These are phyloP conservation scores for Heritiera littoralis DNA, from an alignment of 345 rosid species.

Conservation along the genomic window DNA sequence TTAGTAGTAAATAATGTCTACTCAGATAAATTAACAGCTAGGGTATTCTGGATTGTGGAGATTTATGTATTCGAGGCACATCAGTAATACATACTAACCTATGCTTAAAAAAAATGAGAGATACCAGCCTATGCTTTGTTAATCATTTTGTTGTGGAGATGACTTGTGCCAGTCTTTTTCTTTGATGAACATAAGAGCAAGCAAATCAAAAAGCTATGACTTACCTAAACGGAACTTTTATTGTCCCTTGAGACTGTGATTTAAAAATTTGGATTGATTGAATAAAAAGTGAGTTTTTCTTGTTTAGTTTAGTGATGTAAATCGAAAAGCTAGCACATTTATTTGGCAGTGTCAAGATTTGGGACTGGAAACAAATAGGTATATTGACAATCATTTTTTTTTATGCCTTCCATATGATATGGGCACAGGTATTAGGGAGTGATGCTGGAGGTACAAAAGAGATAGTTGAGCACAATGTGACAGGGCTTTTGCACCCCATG, in stretches of 20 bases:
- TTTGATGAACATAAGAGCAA: neutral
- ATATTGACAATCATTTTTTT: neutral
- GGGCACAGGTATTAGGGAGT: slow-evolving; percentile 76
- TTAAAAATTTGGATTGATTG: neutral
- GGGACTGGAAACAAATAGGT: neutral
- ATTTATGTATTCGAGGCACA: neutral
- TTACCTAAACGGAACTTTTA: neutral
- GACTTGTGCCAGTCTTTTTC: neutral
- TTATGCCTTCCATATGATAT: neutral
- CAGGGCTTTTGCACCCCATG: slow-evolving; percentile 80
- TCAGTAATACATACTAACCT: too few species aligned
- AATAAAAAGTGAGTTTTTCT: neutral
- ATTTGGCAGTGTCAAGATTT: neutral
- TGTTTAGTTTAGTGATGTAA: neutral
- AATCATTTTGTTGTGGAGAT: neutral
- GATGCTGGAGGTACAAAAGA: slow-evolving; percentile 91
- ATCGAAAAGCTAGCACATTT: neutral
- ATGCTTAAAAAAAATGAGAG: too few species aligned
- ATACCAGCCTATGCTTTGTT: neutral
- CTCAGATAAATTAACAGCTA: neutral
- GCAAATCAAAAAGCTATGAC: neutral
- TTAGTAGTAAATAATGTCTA: neutral
- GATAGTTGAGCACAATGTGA: slow-evolving; percentile 74
- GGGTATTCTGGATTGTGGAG: neutral
- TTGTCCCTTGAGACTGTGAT: neutral